These are phyloP conservation scores for Auxenochlorella protothecoides DNA, from an alignment of 139 green algal genomes.

Conservation along the genomic window DNA sequence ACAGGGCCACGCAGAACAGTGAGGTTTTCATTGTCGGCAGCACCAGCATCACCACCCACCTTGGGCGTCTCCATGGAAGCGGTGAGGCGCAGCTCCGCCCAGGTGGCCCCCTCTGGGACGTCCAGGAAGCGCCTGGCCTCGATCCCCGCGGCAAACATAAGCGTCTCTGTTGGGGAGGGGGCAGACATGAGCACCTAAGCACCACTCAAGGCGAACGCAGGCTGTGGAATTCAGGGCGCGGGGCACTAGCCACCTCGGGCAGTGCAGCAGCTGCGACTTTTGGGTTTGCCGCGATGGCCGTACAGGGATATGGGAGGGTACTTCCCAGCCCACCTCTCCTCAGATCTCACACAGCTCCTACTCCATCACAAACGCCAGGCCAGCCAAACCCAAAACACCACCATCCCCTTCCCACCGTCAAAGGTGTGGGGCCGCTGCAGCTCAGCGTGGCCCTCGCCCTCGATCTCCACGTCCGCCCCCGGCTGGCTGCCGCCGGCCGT, in stretches of 20 bases:
- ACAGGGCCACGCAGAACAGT: background rate
- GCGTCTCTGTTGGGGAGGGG: background rate
- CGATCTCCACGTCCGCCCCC: slow-evolving; percentile 24
- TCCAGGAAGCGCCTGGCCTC: slow-evolving; percentile 59
- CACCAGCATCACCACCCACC: background rate
- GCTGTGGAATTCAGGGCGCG: no score
- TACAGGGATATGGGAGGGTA: background rate
- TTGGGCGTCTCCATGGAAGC: slow-evolving; percentile 32
- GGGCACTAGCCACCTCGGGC: no score
- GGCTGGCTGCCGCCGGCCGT: no score
- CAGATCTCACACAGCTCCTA: background rate
- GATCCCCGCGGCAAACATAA: slow-evolving; percentile 31
- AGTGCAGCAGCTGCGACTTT: no score
- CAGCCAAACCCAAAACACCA: no score
- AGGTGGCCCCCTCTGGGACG: slow-evolving; percentile 67
- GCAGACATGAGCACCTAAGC: no score
- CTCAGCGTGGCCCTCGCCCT: slow-evolving; percentile 27
- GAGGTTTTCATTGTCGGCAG: background rate
- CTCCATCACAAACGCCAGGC: no score
- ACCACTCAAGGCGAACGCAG: no score
- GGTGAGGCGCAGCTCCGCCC: slow-evolving; percentile 59
- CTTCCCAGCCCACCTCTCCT: background rate
- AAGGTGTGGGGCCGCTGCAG: slow-evolving; percentile 59
- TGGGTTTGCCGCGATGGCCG: no score
- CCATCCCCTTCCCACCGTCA: no score